These are phyloP conservation scores for Coemansia sp. DNA, from an alignment of 192 early-diverging fungal species.

Conservation along the genomic window DNA sequence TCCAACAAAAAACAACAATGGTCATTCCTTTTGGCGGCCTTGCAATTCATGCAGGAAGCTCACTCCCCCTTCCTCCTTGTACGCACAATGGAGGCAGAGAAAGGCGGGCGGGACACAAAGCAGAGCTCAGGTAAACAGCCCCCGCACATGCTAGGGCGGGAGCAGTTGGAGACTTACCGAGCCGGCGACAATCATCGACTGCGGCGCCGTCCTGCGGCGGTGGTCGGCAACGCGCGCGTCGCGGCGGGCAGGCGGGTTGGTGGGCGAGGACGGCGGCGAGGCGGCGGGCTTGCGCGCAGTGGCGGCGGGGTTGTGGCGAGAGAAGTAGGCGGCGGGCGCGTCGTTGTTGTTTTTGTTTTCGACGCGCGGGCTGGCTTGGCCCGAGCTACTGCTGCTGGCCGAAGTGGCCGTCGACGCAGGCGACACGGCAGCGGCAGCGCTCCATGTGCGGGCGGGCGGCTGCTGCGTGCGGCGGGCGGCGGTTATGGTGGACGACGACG, in stretches of 20 bases:
- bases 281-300: background rate
- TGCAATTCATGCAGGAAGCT: too few species aligned
- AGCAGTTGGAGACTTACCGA: slow-evolving; percentile 17
- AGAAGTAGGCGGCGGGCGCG: slow-evolving; percentile 2
- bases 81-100: too few species aligned
- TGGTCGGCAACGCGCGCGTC: slow-evolving; percentile 13
- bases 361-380: background rate
- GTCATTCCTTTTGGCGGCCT: too few species aligned
- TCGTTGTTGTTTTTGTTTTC: slow-evolving; percentile 3
- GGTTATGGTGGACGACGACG: slow-evolving; percentile 19
- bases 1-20: too few species aligned
- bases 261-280: slow-evolving; percentile 2
- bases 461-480: background rate
- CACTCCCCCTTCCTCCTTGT: too few species aligned
- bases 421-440: background rate
- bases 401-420: slow-evolving; percentile 10
- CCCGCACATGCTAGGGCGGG: background rate
- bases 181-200: slow-evolving; percentile 34
- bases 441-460: background rate
- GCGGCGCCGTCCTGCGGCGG: slow-evolving; percentile 30
- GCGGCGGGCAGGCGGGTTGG: slow-evolving; percentile 1
- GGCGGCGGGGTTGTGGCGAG: slow-evolving; percentile 11
- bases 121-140: background rate
- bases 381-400: slow-evolving; percentile 3
- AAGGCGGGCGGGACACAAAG: background rate